A percentile compares a stretch with the other conserved stretches of the same genome.
These are phyloP conservation scores for Geosmithia putterillii DNA, from an alignment of 2,329 filamentous ascomycete genomes.

Conservation along the genomic window DNA sequence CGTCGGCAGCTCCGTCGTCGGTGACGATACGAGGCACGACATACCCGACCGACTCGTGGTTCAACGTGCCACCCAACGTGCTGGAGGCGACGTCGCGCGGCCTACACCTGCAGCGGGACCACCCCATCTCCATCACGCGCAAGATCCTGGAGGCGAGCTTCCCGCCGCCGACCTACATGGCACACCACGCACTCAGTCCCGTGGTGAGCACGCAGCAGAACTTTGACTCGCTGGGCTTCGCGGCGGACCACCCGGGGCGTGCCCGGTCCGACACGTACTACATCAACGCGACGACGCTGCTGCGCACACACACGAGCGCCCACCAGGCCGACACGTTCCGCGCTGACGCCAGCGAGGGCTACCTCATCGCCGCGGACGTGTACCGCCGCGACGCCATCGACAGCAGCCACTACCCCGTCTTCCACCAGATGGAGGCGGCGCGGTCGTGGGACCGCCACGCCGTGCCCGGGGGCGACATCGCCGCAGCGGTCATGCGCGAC, in stretches of 20 bases:
- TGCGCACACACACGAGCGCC: constrained; percentile 89
- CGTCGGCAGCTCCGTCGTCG: constrained; percentile 11
- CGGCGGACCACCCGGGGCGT: constrained; percentile 75
- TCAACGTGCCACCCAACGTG: constrained; percentile 70
- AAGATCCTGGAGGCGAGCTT: constrained; percentile 89
- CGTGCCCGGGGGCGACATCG: constrained; percentile 45
- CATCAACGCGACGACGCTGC: constrained; percentile 68
- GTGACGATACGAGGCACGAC: constrained; percentile 49
- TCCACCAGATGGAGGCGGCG: constrained; percentile 98
- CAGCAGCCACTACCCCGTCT: constrained; percentile 87
- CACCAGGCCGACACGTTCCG: constrained; percentile 80
- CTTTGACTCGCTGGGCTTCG: constrained; percentile 94
- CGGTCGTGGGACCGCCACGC: constrained; percentile 69
- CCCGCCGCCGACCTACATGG: constrained; percentile 56
- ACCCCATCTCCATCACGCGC: constrained; percentile 82
- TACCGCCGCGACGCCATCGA: constrained; percentile 94
- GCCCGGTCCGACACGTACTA: constrained; percentile 92
- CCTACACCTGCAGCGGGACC: constrained; percentile 83
- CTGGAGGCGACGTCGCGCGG: constrained; percentile 60
- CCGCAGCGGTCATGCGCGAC: constrained; percentile 56
- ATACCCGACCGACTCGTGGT: constrained; percentile 68
- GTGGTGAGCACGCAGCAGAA: constrained; percentile 79
- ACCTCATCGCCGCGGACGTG: constrained; percentile 86
- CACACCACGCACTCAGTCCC: constrained; percentile 69
- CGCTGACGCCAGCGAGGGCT: constrained; percentile 61